Conservation (phyloP, 2,329 filamentous ascomycete species). For the Biscogniauxia mediterranea region DNA sequence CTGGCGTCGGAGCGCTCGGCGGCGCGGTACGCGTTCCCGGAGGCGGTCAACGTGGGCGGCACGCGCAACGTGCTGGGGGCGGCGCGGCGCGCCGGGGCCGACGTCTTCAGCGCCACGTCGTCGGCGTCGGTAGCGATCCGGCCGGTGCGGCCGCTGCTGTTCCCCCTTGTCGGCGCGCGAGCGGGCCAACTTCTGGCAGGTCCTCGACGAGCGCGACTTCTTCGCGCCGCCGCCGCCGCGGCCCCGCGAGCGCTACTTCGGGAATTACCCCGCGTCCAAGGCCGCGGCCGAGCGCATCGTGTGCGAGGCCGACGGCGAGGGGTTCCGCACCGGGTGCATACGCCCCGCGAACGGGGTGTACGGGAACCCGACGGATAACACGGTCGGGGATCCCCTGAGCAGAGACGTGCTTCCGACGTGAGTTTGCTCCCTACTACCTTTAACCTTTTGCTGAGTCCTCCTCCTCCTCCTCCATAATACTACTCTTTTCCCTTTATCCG, state of each 20-base stretch:
- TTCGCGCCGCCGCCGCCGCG: constrained; percentile 36
- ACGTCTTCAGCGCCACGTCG: constrained; percentile 52
- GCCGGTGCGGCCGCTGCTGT: constrained; percentile 37
- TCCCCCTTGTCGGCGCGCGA: constrained; percentile 40
- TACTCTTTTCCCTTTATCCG: no score
- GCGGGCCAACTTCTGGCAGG: constrained; percentile 40
- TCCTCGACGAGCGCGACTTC: constrained; percentile 46
- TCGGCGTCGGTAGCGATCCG: constrained; percentile 46
- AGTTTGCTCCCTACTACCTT: constrained; percentile 23
- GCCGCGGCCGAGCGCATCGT: constrained; percentile 51
- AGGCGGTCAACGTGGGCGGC: constrained; percentile 50
- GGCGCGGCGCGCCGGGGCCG: constrained; percentile 46
- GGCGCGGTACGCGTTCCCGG: constrained; percentile 43
- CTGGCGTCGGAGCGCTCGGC: constrained; percentile 47
- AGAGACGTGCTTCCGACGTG: constrained; percentile 41
- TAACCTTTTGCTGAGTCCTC: background rate
- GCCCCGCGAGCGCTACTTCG: constrained; percentile 42
- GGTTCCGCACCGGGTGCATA: constrained; percentile 50
- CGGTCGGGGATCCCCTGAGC: constrained; percentile 42
- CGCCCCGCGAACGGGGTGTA: constrained; percentile 53
- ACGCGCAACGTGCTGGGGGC: constrained; percentile 48
- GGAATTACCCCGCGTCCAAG: constrained; percentile 52
- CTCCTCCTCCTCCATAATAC: no score
- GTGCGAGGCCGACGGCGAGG: constrained; percentile 35
- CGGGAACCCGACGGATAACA: constrained; percentile 47